Conservation (phyloP, 345 rosid genomes). For the Rhizophora mangle region DNA sequence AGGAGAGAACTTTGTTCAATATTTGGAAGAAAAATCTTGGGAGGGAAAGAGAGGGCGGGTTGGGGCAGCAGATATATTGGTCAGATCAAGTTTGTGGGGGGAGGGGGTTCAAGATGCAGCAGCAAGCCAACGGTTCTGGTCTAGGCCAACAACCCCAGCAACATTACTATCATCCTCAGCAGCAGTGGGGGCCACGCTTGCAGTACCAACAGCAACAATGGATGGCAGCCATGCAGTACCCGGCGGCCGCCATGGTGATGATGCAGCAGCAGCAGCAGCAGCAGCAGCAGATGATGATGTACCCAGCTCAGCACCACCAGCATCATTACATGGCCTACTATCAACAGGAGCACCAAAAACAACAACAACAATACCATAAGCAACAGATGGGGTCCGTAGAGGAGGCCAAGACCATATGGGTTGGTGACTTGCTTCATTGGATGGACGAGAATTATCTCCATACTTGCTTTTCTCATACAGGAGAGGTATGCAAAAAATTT, state of each 20-base stretch:
- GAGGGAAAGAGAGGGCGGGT: no score
- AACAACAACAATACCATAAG: background rate
- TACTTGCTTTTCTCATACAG: slow-evolving; percentile 62
- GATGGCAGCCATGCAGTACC: slow-evolving; percentile 80
- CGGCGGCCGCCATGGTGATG: slow-evolving; percentile 87
- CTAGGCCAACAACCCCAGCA: slow-evolving; percentile 31
- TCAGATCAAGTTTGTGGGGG: slow-evolving; percentile 1
- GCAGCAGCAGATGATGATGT: slow-evolving; percentile 89
- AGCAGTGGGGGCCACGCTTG: slow-evolving; percentile 21
- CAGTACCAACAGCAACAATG: slow-evolving; percentile 40
- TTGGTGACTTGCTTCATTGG: slow-evolving; percentile 73
- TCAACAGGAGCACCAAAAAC: slow-evolving; percentile 31
- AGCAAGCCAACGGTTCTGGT: slow-evolving; percentile 49
- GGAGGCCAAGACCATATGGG: slow-evolving; percentile 73
- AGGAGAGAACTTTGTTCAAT: no score
- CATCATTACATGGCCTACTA: slow-evolving; percentile 51
- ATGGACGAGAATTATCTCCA: slow-evolving; percentile 87
- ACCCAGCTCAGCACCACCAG: slow-evolving; percentile 51
- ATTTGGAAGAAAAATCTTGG: no score
- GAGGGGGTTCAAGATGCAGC: slow-evolving; percentile 22
- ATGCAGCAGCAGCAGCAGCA: slow-evolving; percentile 39
- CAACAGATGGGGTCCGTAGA: slow-evolving; percentile 46
- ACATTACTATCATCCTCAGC: slow-evolving; percentile 32
- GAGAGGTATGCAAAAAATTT: slow-evolving; percentile 45
- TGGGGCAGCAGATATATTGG: background rate